Conservation (phyloP, 1,284 basidiomycete genomes). For the Puccinia triticina region DNA sequence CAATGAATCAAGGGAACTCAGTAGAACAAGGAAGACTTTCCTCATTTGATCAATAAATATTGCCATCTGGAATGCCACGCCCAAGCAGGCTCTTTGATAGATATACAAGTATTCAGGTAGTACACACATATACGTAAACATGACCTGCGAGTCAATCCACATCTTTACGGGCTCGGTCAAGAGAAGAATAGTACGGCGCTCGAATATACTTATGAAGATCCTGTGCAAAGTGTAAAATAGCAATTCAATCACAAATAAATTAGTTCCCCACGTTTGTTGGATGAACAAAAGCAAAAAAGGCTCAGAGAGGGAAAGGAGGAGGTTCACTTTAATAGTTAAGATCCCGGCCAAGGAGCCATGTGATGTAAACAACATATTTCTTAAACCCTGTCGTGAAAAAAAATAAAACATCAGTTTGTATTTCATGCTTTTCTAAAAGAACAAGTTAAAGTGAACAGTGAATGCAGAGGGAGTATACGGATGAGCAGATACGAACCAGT, state of each 20-base stretch:
- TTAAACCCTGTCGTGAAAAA: constrained; percentile 65
- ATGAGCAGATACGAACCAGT: constrained; percentile 63
- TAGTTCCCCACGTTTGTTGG: neutral
- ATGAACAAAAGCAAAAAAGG: neutral
- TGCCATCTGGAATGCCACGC: too few relatives aligned
- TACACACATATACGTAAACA: neutral
- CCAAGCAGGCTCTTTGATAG: too few relatives aligned
- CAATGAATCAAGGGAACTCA: neutral
- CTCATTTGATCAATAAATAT: too few relatives aligned
- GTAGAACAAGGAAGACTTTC: neutral
- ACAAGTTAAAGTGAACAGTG: neutral
- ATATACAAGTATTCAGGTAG: too few relatives aligned
- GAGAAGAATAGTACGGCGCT: constrained; percentile 37
- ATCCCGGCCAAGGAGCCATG: constrained; percentile 68
- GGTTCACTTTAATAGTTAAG: constrained; percentile 67
- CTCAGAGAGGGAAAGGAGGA: neutral
- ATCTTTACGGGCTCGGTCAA: neutral
- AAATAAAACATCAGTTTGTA: neutral
- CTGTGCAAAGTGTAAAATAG: neutral
- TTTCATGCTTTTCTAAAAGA: neutral
- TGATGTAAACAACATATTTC: constrained; percentile 70
- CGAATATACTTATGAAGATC: constrained; percentile 41
- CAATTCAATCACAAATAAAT: neutral
- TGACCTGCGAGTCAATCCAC: neutral
- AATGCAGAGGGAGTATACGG: constrained; percentile 4